Evolutionary conservation across 495 filamentous ascomycete genomes (phyloP).

Genomic region (Penicillium samsonianum): DNA sequence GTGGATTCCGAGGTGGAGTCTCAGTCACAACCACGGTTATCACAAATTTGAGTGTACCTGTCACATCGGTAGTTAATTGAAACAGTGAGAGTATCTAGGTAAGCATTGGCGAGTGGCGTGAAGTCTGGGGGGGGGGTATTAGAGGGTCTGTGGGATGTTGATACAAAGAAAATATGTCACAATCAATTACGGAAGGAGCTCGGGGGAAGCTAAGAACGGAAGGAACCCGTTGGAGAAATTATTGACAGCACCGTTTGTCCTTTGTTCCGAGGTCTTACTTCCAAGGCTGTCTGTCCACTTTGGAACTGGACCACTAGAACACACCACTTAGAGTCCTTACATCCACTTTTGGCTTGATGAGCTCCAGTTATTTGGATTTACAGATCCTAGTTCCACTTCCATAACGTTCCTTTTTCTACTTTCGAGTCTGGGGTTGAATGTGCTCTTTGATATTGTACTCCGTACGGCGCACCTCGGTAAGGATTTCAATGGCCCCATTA

Average conservation of each 20-base stretch:
- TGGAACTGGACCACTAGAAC: background rate
- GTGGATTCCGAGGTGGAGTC: conserved; percentile 20
- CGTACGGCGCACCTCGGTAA: background rate
- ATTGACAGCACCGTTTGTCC: background rate
- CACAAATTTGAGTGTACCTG: background rate
- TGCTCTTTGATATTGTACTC: background rate
- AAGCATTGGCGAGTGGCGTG: background rate
- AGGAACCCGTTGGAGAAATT: background rate
- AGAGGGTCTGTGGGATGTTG: background rate
- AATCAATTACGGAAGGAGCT: background rate
- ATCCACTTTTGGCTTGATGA: background rate
- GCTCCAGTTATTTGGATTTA: background rate
- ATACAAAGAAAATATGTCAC: background rate
- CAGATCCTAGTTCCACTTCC: background rate
- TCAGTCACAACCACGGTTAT: background rate
- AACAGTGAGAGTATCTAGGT: background rate
- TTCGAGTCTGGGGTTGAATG: conserved; percentile 1
- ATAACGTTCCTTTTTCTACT: background rate
- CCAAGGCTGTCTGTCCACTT: background rate
- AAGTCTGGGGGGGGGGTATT: background rate
- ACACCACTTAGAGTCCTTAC: background rate
- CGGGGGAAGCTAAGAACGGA: background rate
- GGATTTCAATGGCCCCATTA: background rate
- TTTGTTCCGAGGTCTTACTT: background rate
- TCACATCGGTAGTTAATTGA: background rate